Evolutionary conservation across 257 asterid genomes (phyloP).

Genomic region (Mentha longifolia): DNA sequence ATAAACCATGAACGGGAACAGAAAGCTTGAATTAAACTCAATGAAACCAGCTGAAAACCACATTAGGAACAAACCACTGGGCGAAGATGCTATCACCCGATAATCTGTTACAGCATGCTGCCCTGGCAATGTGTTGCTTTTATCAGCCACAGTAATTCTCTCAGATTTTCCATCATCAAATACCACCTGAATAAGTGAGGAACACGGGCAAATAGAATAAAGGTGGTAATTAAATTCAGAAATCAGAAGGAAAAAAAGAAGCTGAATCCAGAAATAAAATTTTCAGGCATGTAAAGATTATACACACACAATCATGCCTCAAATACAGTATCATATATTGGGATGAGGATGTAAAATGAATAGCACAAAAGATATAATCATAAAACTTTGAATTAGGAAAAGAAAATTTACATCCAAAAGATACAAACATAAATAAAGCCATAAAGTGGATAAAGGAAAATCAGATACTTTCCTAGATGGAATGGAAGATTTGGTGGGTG

Average conservation of each 20-base stretch:
- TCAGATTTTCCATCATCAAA: conserved; percentile 83
- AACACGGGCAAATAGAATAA: neutral
- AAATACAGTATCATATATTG: neutral
- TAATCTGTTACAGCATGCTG: conserved; percentile 84
- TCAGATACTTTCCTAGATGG: neutral
- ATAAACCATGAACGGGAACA: neutral
- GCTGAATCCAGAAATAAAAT: conserved; percentile 7
- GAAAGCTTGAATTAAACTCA: neutral
- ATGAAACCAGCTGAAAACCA: conserved; percentile 24
- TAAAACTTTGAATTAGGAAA: neutral
- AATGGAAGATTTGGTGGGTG: conserved; percentile 12
- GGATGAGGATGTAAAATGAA: neutral
- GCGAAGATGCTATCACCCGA: conserved; percentile 68
- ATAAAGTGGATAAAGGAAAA: neutral
- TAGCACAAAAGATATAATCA: neutral
- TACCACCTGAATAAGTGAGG: conserved; percentile 56
- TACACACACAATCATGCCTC: conserved; percentile 13
- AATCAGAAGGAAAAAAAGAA: neutral
- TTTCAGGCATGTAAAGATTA: neutral
- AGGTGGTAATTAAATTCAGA: neutral
- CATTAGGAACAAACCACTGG: conserved; percentile 50
- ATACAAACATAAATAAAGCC: conserved; percentile 2
- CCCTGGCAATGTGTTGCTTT: conserved; percentile 51
- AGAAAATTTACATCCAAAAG: conserved; percentile 7
- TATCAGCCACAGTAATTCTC: conserved; percentile 67